Evolutionary conservation across 1,284 basidiomycete species (phyloP).

Genomic region (Acaromyces ingoldii): DNA sequence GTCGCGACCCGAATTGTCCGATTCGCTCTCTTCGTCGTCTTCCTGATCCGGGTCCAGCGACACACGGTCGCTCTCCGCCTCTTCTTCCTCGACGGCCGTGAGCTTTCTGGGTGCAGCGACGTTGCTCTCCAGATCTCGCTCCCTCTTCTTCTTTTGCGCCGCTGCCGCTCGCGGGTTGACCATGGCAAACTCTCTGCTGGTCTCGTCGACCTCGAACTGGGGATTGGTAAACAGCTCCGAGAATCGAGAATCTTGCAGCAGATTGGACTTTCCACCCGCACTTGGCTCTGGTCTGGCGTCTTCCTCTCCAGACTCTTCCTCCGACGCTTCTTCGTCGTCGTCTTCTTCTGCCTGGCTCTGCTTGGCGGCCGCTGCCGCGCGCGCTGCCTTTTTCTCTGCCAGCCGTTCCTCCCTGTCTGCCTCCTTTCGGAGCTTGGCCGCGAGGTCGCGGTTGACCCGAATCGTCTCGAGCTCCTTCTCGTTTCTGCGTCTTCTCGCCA

Average conservation of each 20-base stretch:
- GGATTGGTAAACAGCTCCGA: conserved; percentile 84
- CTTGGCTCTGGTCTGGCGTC: conserved; percentile 12
- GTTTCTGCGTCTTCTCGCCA: not conserved
- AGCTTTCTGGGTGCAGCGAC: conserved; percentile 38
- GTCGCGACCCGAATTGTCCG: conserved; percentile 56
- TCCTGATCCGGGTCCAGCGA: conserved; percentile 57
- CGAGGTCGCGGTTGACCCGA: conserved; percentile 88
- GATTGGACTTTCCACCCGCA: conserved; percentile 23
- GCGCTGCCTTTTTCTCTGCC: conserved; percentile 41
- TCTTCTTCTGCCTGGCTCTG: conserved; percentile 12
- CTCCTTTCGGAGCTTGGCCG: conserved; percentile 73
- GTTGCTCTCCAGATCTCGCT: conserved; percentile 7
- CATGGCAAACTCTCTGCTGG: conserved; percentile 76
- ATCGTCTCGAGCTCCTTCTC: conserved; percentile 50
- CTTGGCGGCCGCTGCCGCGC: conserved; percentile 12
- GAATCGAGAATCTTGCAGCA: conserved; percentile 86
- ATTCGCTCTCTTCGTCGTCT: conserved; percentile 14
- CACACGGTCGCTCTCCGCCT: conserved; percentile 69
- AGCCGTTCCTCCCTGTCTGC: conserved; percentile 62
- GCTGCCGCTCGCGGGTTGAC: conserved; percentile 77
- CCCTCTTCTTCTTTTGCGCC: conserved; percentile 49
- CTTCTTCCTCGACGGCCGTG: conserved; percentile 81
- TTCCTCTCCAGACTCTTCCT: conserved; percentile 53
- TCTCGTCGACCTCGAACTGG: conserved; percentile 89
- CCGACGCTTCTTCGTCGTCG: conserved; percentile 53